These are phyloP conservation scores for Monosporascus cannonballus DNA, from an alignment of 2,329 filamentous ascomycete genomes.

Conservation along the genomic window DNA sequence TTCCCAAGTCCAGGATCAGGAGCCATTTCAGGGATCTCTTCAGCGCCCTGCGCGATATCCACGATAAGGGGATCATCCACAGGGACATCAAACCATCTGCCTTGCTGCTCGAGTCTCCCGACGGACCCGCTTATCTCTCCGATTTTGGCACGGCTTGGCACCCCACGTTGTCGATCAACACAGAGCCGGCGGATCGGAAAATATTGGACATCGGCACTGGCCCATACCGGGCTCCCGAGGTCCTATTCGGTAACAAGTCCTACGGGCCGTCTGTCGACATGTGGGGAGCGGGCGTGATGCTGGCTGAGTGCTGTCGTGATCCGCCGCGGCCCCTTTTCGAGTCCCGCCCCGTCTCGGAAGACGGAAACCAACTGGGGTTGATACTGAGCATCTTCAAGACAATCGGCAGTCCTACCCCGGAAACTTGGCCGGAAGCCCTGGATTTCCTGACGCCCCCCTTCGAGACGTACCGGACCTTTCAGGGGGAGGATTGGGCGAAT, in stretches of 20 bases:
- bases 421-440: constrained; percentile 75
- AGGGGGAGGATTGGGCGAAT: constrained; percentile 59
- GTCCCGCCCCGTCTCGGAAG: constrained; percentile 62
- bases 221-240: constrained; percentile 82
- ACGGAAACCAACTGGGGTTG: constrained; percentile 86
- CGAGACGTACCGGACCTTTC: constrained; percentile 79
- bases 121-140: constrained; percentile 70
- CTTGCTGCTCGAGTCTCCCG: constrained; percentile 61
- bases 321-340: constrained; percentile 68
- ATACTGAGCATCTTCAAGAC: constrained; percentile 91
- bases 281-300: constrained; percentile 81
- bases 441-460: constrained; percentile 71
- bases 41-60: constrained; percentile 63
- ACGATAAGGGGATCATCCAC: constrained; percentile 74
- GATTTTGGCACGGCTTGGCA: constrained; percentile 95
- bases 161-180: constrained; percentile 46
- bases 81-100: constrained; percentile 93
- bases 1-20: constrained; percentile 27
- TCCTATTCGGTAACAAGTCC: constrained; percentile 73
- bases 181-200: constrained; percentile 63
- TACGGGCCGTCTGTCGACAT: constrained; percentile 76
- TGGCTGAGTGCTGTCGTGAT: constrained; percentile 64
- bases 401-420: constrained; percentile 75
- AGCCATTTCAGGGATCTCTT: constrained; percentile 62
- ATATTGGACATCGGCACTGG: constrained; percentile 92